Base-by-base conservation (phyloP, 2,329 filamentous ascomycete genomes). In the Ascochyta fabae region DNA sequence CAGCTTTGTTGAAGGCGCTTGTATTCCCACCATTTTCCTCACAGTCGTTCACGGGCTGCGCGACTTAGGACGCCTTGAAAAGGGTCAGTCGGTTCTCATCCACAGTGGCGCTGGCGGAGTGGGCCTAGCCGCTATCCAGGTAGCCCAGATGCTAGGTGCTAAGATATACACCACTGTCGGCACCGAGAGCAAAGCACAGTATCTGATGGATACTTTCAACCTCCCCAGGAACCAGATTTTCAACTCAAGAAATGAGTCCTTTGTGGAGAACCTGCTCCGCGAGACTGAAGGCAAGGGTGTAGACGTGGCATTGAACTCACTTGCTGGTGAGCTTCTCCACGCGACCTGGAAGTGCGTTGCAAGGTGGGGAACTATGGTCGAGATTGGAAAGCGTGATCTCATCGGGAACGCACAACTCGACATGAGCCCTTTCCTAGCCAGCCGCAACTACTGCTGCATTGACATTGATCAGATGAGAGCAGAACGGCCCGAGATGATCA, bases 71-170 rank as follows among this genome's bases (percentile, higher is more conserved):
- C 8, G 29, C 8, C 29, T 33, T 33, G 13, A 8, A 33, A 8
- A 33, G 13, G 29, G 29, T 13, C 29, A 69, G 7, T 48, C 33
- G 2, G 62, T 77, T 15, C 62, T 77, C n/a, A 72, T 76, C 6
- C 68, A 71, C 26, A 48, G 61, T 3, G 70, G 66, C 2, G 52
- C 53, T 22, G 58, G n/a, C 27, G n/a, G 48, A 9, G 29, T 63
- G 0, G 58, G 60, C 23, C 56, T 49, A 35, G 58, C 53, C 34
- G 44, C 47, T 0, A 39, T 63, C n/a, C 24, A 29, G 16, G 6
- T 45, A 8, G 19, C 12, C n/a, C 15, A 31, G 1, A 13, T 16
- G 23, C 10, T 33, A 22, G 42, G 42, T 7, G 42, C 42, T 3
- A 34, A n/a, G 6, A 45, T 45, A 29, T 45, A 22, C 26, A 15